phyloP scores from a whole-genome alignment of 768 basidiomycete genomes.

The Amanita brunnescens region DNA sequence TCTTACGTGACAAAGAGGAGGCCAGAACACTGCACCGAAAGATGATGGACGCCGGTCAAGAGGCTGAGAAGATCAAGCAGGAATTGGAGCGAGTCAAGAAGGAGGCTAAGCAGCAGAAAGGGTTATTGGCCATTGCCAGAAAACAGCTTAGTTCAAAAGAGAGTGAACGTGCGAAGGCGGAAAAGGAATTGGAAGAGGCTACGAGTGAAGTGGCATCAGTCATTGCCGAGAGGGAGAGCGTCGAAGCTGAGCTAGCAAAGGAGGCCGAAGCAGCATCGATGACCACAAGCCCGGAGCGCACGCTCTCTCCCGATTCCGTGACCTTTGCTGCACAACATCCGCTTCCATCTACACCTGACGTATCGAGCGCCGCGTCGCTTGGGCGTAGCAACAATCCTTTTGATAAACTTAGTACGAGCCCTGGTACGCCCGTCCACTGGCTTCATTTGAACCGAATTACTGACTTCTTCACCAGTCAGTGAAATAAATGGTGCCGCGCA shows the following conservation, averaged over 20 bases:
- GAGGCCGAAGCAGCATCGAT: slow-evolving; percentile 13
- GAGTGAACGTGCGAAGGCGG: slow-evolving; percentile 56
- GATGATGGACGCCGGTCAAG: slow-evolving; percentile 73
- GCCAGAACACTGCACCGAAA: slow-evolving; percentile 74
- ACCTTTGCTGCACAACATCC: slow-evolving; percentile 62
- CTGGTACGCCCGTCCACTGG: slow-evolving; percentile 33
- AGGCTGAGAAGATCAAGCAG: slow-evolving; percentile 59
- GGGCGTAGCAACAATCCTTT: slow-evolving; percentile 83
- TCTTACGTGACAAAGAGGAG: slow-evolving; percentile 92
- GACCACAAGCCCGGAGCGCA: slow-evolving; percentile 18
- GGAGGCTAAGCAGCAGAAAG: slow-evolving; percentile 95
- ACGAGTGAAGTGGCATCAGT: slow-evolving; percentile 40
- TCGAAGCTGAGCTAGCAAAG: slow-evolving; percentile 40
- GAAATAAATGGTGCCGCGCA: slow-evolving; percentile 18
- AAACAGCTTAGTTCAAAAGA: slow-evolving; percentile 90
- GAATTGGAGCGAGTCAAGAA: slow-evolving; percentile 86
- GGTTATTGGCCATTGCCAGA: slow-evolving; percentile 86
- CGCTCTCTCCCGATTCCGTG: slow-evolving; percentile 40
- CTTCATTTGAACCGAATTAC: slow-evolving; percentile 46
- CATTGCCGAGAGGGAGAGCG: slow-evolving; percentile 47
- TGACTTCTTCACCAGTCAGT: slow-evolving; percentile 30
- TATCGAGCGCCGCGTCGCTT: slow-evolving; percentile 38
- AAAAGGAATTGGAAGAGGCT: slow-evolving; percentile 67
- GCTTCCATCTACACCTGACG: slow-evolving; percentile 62
- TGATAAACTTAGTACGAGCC: slow-evolving; percentile 52